Conservation (phyloP, 805 yeast species). For the Huiozyma naganishii region DNA sequence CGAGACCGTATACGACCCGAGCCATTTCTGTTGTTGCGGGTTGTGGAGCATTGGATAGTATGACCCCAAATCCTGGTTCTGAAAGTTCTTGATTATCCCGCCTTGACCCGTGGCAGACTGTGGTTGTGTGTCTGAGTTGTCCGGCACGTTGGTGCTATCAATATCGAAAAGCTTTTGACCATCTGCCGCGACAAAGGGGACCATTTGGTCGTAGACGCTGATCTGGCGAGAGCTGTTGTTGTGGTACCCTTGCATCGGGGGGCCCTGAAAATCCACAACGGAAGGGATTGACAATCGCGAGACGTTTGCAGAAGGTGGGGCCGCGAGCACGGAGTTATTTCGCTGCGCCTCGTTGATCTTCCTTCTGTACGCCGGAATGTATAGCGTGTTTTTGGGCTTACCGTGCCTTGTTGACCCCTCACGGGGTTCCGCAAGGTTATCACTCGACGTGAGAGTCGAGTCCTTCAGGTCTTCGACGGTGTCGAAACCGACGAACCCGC, state of each 20-base stretch:
- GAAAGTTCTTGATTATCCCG: conserved; percentile 5
- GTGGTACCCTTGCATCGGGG: background rate
- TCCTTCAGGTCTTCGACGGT: conserved; percentile 5
- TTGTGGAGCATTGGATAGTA: conserved; percentile 20
- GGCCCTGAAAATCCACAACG: background rate
- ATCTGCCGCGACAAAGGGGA: conserved; percentile 2
- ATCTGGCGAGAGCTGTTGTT: conserved; percentile 1
- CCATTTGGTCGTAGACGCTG: conserved; percentile 7
- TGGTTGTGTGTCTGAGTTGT: too few relatives aligned
- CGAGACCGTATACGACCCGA: background rate
- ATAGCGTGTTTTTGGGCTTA: conserved; percentile 6
- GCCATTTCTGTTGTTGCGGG: background rate
- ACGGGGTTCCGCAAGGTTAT: background rate
- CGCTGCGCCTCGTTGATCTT: conserved; percentile 18
- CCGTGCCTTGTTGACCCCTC: background rate
- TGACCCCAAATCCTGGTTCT: conserved; percentile 21
- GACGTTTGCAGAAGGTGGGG: background rate
- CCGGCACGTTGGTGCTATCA: too few relatives aligned
- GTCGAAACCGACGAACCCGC: conserved; percentile 28
- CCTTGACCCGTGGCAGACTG: background rate
- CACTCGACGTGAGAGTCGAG: background rate
- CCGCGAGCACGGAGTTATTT: background rate
- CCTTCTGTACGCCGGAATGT: conserved; percentile 31
- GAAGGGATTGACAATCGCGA: background rate
- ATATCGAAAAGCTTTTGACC: too few relatives aligned